phyloP scores from a whole-genome alignment of 2,329 filamentous ascomycete genomes.

The Volutella citrinella region DNA sequence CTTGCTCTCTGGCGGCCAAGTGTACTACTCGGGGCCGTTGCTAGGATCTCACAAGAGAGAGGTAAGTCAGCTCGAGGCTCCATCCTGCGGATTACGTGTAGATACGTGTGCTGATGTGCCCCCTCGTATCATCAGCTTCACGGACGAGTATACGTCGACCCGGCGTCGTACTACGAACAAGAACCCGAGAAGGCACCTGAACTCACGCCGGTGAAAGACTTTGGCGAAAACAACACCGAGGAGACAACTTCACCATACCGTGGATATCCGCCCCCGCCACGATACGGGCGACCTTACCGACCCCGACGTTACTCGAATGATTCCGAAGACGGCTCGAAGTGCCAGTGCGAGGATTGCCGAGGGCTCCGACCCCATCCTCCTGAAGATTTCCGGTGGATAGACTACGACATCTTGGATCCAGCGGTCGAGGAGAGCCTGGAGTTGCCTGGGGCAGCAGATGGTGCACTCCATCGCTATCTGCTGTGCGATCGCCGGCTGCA shows the following conservation, averaged over 20 bases:
- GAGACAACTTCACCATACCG: too few relatives aligned
- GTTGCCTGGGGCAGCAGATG: not conserved
- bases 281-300: not conserved
- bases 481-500: not conserved
- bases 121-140: too few relatives aligned
- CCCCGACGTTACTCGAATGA: too few relatives aligned
- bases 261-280: too few relatives aligned
- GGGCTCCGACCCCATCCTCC: not conserved
- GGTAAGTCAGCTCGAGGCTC: too few relatives aligned
- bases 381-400: not conserved
- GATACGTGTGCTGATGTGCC: too few relatives aligned
- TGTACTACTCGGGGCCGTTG: not conserved
- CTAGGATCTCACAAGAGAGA: not conserved
- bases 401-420: not conserved
- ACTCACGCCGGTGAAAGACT: too few relatives aligned
- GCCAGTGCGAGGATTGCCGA: not conserved
- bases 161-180: too few relatives aligned
- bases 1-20: not conserved
- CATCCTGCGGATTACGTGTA: too few relatives aligned
- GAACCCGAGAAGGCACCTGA: too few relatives aligned
- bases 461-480: not conserved
- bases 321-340: not conserved
- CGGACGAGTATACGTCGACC: too few relatives aligned
- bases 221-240: too few relatives aligned
- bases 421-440: not conserved